A percentile compares a stretch with the other conserved stretches of the same genome.
These are phyloP conservation scores for Citrus medica DNA, from an alignment of 345 rosid genomes.

Conservation along the genomic window DNA sequence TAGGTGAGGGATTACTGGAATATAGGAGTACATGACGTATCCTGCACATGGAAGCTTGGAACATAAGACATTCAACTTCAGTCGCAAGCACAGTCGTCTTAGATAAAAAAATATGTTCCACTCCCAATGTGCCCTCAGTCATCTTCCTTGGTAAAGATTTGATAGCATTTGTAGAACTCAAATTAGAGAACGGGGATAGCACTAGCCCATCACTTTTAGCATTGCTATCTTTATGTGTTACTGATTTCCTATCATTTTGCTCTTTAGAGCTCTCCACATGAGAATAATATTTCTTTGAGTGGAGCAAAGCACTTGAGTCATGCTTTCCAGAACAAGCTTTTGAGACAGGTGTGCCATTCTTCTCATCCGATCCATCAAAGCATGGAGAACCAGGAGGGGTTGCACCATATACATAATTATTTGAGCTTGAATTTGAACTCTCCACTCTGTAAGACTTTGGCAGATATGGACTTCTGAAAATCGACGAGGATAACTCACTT, in stretches of 20 bases:
- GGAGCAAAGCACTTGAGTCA: conserved; percentile 31
- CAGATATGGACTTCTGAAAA: conserved; percentile 78
- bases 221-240: conserved; percentile 34
- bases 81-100: conserved; percentile 74
- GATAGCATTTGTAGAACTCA: conserved; percentile 45
- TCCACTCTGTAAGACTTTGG: conserved; percentile 72
- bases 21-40: conserved; percentile 64
- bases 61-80: conserved; percentile 79
- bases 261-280: conserved; percentile 59
- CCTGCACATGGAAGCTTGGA: conserved; percentile 93
- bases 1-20: conserved; percentile 41
- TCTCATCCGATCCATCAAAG: conserved; percentile 61
- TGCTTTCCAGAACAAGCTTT: conserved; percentile 44
- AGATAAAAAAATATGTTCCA: conserved; percentile 50
- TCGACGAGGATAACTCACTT: conserved; percentile 57
- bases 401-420: conserved; percentile 75
- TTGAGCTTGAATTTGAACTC: conserved; percentile 68
- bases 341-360: conserved; percentile 36
- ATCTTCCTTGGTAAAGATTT: conserved; percentile 53
- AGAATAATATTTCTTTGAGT: conserved; percentile 59
- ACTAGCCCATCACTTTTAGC: conserved; percentile 44
- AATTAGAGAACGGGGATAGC: conserved; percentile 52
- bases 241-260: conserved; percentile 41
- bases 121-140: conserved; percentile 42
- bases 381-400: conserved; percentile 70